A percentile compares a stretch with the other conserved stretches of the same genome.
phyloP scores from a whole-genome alignment of 768 basidiomycete genomes.

The Calvatia gigantea region DNA sequence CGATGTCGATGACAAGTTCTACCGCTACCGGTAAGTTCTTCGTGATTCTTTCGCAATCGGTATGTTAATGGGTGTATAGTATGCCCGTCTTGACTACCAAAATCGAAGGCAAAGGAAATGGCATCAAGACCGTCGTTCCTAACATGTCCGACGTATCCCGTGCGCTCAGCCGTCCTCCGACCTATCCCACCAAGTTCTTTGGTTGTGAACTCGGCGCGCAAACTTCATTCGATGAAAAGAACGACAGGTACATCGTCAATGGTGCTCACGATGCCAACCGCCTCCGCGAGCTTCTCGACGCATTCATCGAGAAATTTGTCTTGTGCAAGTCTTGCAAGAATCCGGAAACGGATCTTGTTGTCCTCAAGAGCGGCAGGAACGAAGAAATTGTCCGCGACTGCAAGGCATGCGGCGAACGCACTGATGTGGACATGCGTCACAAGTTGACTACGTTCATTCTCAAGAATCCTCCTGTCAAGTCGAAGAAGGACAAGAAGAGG shows the following conservation, averaged over 20 bases:
- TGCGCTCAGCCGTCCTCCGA: conserved; percentile 90
- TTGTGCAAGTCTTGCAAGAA: conserved; percentile 98
- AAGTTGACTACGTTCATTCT: conserved; percentile 95
- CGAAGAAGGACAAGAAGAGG: conserved; percentile 68
- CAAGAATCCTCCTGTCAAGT: conserved; percentile 93
- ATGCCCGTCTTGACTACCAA: conserved; percentile 96
- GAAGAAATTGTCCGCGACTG: conserved; percentile 95
- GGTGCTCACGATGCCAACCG: conserved; percentile 91
- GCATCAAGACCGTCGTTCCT: conserved; percentile 98
- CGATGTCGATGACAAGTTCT: conserved; percentile 96
- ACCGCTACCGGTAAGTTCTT: conserved; percentile 76
- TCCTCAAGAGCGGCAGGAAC: conserved; percentile 74
- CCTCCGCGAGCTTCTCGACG: conserved; percentile 92
- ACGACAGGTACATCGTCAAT: conserved; percentile 98
- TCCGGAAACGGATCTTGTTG: conserved; percentile 93
- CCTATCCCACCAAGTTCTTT: conserved; percentile 99
- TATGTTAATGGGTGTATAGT: conserved; percentile 34
- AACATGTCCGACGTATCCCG: conserved; percentile 99
- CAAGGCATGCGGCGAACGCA: conserved; percentile 96
- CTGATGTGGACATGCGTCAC: conserved; percentile 92
- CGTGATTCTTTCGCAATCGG: neutral
- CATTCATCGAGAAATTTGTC: conserved; percentile 98
- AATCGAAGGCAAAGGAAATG: conserved; percentile 99
- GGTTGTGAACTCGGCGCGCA: conserved; percentile 98
- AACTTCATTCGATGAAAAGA: conserved; percentile 93